Evolutionary conservation across 2,329 filamentous ascomycete genomes (phyloP).

Genomic region (Pseudogymnoascus sp.): DNA sequence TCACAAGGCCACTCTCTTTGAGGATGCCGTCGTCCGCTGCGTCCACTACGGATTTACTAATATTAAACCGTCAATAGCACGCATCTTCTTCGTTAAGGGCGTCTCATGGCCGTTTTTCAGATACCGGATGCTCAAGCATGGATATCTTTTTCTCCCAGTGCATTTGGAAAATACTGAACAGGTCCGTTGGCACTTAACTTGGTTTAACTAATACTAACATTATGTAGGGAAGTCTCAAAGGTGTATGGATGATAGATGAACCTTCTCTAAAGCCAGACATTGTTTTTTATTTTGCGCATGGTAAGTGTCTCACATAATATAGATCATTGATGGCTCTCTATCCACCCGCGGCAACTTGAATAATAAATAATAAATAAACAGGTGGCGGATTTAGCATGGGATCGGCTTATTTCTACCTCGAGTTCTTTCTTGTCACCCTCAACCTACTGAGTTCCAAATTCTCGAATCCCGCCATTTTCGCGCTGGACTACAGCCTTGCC

Average conservation of each 20-base stretch:
- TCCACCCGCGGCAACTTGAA: neutral
- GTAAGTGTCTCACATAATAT: constrained; percentile 35
- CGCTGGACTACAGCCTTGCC: constrained; percentile 72
- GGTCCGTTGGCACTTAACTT: constrained; percentile 31
- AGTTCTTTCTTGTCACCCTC: constrained; percentile 70
- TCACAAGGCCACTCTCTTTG: constrained; percentile 63
- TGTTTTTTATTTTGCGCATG: constrained; percentile 76
- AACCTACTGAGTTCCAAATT: constrained; percentile 60
- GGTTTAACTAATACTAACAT: constrained; percentile 12
- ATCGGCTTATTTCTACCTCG: constrained; percentile 74
- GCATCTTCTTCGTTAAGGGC: constrained; percentile 69
- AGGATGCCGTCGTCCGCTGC: constrained; percentile 69
- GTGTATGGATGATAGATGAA: constrained; percentile 63
- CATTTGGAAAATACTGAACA: constrained; percentile 54
- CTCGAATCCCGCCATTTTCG: constrained; percentile 68
- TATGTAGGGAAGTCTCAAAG: constrained; percentile 43
- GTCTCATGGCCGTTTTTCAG: constrained; percentile 67
- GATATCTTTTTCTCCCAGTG: constrained; percentile 53
- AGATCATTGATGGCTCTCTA: neutral
- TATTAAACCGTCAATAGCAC: constrained; percentile 59
- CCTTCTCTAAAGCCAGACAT: constrained; percentile 58
- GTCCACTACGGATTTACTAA: constrained; percentile 70
- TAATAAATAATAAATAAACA: constrained; percentile 26
- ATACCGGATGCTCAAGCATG: constrained; percentile 69
- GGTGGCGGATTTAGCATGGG: constrained; percentile 80